These are phyloP conservation scores for Colletotrichum agaves DNA, from an alignment of 2,329 filamentous ascomycete species.

Conservation along the genomic window DNA sequence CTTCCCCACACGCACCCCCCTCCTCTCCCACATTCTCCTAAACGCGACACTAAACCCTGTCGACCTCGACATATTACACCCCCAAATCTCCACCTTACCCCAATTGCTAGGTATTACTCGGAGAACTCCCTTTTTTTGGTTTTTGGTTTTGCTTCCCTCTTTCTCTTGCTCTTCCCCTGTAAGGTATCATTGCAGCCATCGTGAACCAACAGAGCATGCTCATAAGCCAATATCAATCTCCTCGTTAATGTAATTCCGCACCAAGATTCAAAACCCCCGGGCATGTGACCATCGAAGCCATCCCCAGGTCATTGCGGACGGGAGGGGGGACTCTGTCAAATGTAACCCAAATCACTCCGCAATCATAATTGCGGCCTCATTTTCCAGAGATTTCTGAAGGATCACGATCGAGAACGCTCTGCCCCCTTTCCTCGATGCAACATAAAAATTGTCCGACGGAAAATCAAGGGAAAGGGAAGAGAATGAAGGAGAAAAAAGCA, in stretches of 20 bases:
- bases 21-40: conserved; percentile 35
- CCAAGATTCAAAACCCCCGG: not conserved
- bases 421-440: not conserved
- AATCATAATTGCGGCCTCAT: not conserved
- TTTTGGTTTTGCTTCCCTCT: not conserved
- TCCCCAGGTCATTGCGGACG: not conserved
- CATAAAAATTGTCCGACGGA: not conserved
- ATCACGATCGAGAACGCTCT: conserved; percentile 20
- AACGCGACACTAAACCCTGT: conserved; percentile 19
- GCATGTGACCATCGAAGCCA: too few species aligned
- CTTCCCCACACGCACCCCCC: conserved; percentile 26
- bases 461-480: not conserved
- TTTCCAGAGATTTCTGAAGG: not conserved
- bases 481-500: not conserved
- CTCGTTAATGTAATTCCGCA: not conserved
- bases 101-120: conserved; percentile 3
- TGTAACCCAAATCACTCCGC: not conserved
- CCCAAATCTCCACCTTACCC: conserved; percentile 34
- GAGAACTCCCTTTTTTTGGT: not conserved
- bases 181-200: not conserved
- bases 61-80: conserved; percentile 21
- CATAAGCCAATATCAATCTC: not conserved
- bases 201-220: not conserved
- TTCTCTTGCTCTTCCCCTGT: too few species aligned
- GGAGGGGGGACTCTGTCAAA: conserved; percentile 6